phyloP scores from a whole-genome alignment of 108 stramenopile genomes.

The Skeletonema grethae region DNA sequence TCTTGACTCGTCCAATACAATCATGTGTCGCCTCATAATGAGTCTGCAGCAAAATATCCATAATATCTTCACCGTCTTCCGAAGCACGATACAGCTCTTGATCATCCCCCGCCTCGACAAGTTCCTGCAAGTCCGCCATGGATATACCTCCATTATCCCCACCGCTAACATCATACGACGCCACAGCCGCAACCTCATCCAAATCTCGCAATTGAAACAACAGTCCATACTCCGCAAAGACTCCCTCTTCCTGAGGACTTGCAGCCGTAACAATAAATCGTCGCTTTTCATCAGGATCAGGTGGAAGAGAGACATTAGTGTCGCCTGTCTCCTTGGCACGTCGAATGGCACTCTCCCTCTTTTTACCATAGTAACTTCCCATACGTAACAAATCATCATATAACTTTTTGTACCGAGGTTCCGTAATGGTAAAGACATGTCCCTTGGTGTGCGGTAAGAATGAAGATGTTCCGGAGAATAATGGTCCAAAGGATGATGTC shows the following conservation, averaged over 20 bases:
- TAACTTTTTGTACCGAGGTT: conserved; percentile 34
- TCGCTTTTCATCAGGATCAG: conserved; percentile 38
- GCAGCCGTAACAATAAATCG: conserved; percentile 35
- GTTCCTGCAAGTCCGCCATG: conserved; percentile 26
- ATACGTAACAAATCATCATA: conserved; percentile 36
- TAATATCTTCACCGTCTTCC: conserved; percentile 20
- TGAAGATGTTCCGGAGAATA: conserved; percentile 25
- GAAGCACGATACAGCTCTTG: conserved; percentile 9
- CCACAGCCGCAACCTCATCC: conserved; percentile 37
- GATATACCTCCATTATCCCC: conserved; percentile 9
- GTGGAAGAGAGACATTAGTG: background rate
- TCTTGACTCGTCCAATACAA: conserved; percentile 39
- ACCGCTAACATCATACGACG: conserved; percentile 16
- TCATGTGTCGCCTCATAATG: conserved; percentile 51
- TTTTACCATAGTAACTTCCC: conserved; percentile 28
- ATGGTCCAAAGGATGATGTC: conserved; percentile 5
- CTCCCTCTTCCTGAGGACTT: conserved; percentile 38
- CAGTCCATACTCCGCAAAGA: conserved; percentile 39
- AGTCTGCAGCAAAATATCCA: conserved; percentile 31
- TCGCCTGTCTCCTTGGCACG: conserved; percentile 15
- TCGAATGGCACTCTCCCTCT: conserved; percentile 24
- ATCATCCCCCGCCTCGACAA: conserved; percentile 10
- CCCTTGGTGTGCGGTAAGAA: conserved; percentile 36
- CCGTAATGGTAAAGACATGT: conserved; percentile 34
- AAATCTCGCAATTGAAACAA: conserved; percentile 37